Evolutionary conservation across 108 stramenopile genomes (phyloP), one percentile per base, ranked within the genome.

Genomic region (Thalassiosira profunda): DNA sequence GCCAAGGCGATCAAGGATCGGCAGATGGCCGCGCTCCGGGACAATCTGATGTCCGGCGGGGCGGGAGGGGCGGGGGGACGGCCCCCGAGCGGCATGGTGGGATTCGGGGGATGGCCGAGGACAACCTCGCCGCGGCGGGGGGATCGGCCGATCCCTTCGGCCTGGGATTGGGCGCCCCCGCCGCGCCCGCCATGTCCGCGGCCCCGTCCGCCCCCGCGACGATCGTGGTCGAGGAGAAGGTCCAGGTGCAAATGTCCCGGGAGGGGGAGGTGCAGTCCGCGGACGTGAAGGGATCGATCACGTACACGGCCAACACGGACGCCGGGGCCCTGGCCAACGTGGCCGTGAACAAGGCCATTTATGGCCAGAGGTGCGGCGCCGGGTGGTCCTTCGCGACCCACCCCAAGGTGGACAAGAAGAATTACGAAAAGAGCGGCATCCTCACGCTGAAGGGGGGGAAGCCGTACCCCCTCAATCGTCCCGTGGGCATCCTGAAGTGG

Each of bases 251-350:
- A 45, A 90, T 99, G 87, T 91, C 89, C 47, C 93, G 96, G 43
- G 98, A 99, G 84, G 97, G 97, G 53, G 89, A 72, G 34, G 82
- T 99, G 52, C 93, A 98, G 68, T 67, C 81, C 33, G 90, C 91
- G 45, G 98, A 97, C 55, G 88, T 99, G 58, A 97, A 97, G 91
- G 98, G 98, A 23, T 92, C 96, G 21, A 86, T 99, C 53, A 95
- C 95, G 34, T 86, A 98, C 24, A 99, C 98, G 29, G 98, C 98
- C 35, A 96, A 96, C 67, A 92, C 89, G n/a, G 97, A 99, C 34
- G 96, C 82, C 9, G 97, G 95, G 12, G 65, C 93, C 17, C 64
- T 63, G 52, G 97, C 96, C 71, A 82, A 84, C 48, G 85, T 98
- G 54, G 68, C 62, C 15, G 90, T 96, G 79, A 92, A 94, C 84